phyloP scores from a whole-genome alignment of 1,284 basidiomycete genomes.

The Wallemia mellicola region DNA sequence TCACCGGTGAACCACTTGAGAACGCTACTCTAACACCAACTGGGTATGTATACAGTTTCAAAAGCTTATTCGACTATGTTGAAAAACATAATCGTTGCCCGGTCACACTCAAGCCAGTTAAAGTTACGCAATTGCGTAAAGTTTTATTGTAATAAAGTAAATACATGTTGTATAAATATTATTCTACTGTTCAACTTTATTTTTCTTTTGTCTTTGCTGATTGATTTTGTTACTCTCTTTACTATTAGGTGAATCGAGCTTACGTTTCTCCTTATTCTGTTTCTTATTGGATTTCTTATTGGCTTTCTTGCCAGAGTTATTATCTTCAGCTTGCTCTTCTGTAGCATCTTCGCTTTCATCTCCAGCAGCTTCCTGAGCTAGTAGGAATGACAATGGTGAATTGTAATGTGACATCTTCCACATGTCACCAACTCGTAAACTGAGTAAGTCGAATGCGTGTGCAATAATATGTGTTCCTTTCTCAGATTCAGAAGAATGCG shows the following conservation, averaged over 20 bases:
- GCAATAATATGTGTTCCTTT: slow-evolving; percentile 22
- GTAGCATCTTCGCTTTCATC: slow-evolving; percentile 21
- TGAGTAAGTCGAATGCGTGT: slow-evolving; percentile 51
- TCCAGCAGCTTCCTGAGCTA: slow-evolving; percentile 27
- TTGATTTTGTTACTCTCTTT: not conserved
- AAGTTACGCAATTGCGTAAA: slow-evolving; percentile 55
- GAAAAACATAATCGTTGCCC: slow-evolving; percentile 52
- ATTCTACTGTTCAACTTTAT: not conserved
- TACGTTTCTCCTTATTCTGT: not conserved
- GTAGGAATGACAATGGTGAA: slow-evolving; percentile 35
- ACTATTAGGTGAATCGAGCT: not conserved
- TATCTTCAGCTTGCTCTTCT: not conserved
- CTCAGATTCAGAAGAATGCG: slow-evolving; percentile 15
- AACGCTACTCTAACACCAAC: slow-evolving; percentile 74
- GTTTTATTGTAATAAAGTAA: slow-evolving; percentile 28
- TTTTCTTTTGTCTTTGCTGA: not conserved
- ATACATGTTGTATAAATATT: not conserved
- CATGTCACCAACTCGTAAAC: slow-evolving; percentile 39
- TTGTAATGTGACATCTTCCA: slow-evolving; percentile 49
- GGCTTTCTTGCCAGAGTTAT: slow-evolving; percentile 2
- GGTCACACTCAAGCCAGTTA: slow-evolving; percentile 43
- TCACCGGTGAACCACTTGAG: slow-evolving; percentile 42
- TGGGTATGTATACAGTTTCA: slow-evolving; percentile 88
- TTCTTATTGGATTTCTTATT: not conserved
- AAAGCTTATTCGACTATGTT: slow-evolving; percentile 61